These are phyloP conservation scores for Aspergillus latus DNA, from an alignment of 2,329 filamentous ascomycete genomes.

Conservation along the genomic window DNA sequence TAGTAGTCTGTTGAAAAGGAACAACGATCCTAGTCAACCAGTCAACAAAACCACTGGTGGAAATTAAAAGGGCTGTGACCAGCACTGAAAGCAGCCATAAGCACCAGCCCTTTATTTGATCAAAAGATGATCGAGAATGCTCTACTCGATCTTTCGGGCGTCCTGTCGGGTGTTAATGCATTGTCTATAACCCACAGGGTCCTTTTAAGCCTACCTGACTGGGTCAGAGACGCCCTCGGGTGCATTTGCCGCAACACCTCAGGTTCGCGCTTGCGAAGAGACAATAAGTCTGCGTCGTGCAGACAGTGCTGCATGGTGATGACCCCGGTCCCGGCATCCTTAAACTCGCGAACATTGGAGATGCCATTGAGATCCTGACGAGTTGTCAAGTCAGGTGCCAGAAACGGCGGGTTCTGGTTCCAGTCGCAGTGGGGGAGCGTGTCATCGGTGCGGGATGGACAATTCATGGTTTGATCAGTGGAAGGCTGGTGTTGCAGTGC, in stretches of 20 bases:
- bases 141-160: conserved; percentile 16
- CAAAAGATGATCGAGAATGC: conserved; percentile 7
- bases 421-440: conserved; percentile 50
- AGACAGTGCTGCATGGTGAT: neutral
- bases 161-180: conserved; percentile 19
- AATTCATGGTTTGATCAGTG: conserved; percentile 47
- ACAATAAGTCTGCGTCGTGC: conserved; percentile 1
- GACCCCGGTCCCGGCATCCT: conserved; percentile 13
- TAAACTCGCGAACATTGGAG: conserved; percentile 51
- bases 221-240: conserved; percentile 29
- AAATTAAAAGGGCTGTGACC: conserved; percentile 25
- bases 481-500: neutral
- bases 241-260: conserved; percentile 7
- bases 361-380: conserved; percentile 58
- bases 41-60: conserved; percentile 19
- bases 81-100: conserved; percentile 31
- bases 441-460: conserved; percentile 55
- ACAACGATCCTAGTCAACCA: conserved; percentile 8
- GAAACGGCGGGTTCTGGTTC: conserved; percentile 56
- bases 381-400: conserved; percentile 53
- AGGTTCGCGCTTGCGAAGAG: neutral
- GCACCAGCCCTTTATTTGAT: conserved; percentile 24
- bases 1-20: neutral
- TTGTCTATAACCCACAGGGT: neutral
- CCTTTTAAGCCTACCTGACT: conserved; percentile 26